Evolutionary conservation across 345 rosid genomes (phyloP).

Genomic region (Eucalyptus microcorys): DNA sequence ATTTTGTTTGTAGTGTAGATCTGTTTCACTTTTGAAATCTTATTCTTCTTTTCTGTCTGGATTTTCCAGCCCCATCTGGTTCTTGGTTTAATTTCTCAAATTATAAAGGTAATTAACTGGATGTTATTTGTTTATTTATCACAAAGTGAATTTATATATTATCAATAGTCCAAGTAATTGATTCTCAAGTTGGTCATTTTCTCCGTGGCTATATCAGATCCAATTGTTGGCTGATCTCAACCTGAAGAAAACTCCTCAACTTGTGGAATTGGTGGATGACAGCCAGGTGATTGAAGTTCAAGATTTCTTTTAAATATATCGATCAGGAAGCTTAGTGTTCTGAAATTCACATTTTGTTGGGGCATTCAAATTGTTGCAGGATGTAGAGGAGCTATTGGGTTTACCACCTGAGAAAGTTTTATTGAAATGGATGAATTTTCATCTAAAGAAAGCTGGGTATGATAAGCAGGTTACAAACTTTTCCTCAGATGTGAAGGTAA

Average conservation of each 20-base stretch:
- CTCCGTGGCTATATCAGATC: slow-evolving; percentile 38
- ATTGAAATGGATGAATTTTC: slow-evolving; percentile 97
- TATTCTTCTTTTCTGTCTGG: not conserved
- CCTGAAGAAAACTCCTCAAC: slow-evolving; percentile 94
- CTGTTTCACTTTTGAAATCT: not conserved
- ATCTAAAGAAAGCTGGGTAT: slow-evolving; percentile 91
- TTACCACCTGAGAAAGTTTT: slow-evolving; percentile 92
- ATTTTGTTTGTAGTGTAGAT: not conserved
- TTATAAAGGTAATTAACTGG: slow-evolving; percentile 56
- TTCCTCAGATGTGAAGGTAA: slow-evolving; percentile 92
- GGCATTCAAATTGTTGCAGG: slow-evolving; percentile 27
- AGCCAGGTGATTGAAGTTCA: slow-evolving; percentile 31
- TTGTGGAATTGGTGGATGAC: slow-evolving; percentile 79
- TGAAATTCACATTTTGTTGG: not conserved
- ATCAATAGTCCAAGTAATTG: not conserved
- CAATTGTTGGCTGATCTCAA: slow-evolving; percentile 89
- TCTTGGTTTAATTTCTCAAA: slow-evolving; percentile 95
- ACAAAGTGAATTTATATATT: not conserved
- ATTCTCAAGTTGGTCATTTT: not conserved
- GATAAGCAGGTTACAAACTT: slow-evolving; percentile 85
- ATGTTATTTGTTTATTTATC: not conserved
- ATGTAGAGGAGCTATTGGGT: slow-evolving; percentile 88
- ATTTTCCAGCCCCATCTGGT: slow-evolving; percentile 70
- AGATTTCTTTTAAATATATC: not conserved
- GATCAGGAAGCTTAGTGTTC: not conserved